phyloP scores from a whole-genome alignment of 2,329 filamentous ascomycete species.

The Pestalotiopsis sp. region DNA sequence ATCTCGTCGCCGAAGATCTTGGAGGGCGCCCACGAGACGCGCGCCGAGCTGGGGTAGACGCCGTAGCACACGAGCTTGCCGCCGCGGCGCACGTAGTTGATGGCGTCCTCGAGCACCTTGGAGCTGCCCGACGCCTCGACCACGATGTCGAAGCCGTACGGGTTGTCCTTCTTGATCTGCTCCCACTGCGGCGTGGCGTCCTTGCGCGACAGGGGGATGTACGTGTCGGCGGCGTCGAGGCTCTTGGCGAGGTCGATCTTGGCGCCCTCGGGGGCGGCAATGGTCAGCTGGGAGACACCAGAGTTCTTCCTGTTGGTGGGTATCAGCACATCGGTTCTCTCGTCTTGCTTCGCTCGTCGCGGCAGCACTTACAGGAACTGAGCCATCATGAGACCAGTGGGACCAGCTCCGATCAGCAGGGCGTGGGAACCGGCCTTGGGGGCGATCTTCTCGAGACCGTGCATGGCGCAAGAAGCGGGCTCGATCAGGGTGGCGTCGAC shows the following conservation, averaged over 20 bases:
- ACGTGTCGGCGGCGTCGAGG: conserved; percentile 56
- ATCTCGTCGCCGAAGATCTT: conserved; percentile 72
- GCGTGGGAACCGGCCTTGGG: conserved; percentile 67
- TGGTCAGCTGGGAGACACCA: conserved; percentile 69
- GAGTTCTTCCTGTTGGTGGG: conserved; percentile 43
- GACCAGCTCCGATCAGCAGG: conserved; percentile 68
- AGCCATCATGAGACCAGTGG: conserved; percentile 60
- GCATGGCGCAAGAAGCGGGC: conserved; percentile 71
- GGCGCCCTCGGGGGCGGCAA: conserved; percentile 68
- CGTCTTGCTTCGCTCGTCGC: conserved; percentile 6
- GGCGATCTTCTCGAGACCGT: conserved; percentile 70
- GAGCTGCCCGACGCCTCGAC: conserved; percentile 71
- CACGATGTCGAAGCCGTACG: conserved; percentile 73
- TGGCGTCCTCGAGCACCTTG: conserved; percentile 70
- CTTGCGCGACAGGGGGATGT: conserved; percentile 55
- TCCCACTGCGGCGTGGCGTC: conserved; percentile 62
- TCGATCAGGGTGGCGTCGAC: conserved; percentile 73
- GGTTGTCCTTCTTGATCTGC: conserved; percentile 64
- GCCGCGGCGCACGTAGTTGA: conserved; percentile 72
- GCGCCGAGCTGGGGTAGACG: conserved; percentile 65
- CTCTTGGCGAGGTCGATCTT: conserved; percentile 72
- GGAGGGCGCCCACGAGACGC: conserved; percentile 69
- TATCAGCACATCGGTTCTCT: neutral
- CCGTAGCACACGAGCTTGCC: conserved; percentile 75
- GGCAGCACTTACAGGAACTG: conserved; percentile 29